Conservation (phyloP, 2,329 filamentous ascomycete species). For the Ascosphaera aggregata region DNA sequence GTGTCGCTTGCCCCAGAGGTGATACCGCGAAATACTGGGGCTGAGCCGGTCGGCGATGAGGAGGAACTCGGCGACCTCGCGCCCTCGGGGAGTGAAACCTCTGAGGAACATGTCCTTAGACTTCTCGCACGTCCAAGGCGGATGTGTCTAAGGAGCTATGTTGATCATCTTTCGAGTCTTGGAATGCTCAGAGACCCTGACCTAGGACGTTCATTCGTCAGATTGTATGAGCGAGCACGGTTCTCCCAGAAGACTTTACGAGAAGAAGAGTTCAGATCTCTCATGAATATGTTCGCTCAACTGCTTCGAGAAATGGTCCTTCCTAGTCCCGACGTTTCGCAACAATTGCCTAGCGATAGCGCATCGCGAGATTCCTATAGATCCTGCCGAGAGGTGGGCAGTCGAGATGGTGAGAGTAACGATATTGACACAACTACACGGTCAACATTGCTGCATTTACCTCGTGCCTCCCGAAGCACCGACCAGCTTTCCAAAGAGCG, state of each 20-base stretch:
- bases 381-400: conserved; percentile 9
- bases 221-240: conserved; percentile 59
- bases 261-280: conserved; percentile 44
- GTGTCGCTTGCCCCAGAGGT: conserved; percentile 53
- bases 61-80: neutral
- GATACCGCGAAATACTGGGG: neutral
- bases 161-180: conserved; percentile 25
- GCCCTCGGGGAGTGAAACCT: neutral
- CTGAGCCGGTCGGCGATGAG: neutral
- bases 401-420: conserved; percentile 10
- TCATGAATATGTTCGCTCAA: conserved; percentile 71
- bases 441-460: neutral
- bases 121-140: conserved; percentile 45
- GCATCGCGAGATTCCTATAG: conserved; percentile 10
- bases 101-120: conserved; percentile 36
- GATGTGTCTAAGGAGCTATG: conserved; percentile 29
- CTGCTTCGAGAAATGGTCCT: conserved; percentile 53
- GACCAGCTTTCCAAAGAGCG: neutral
- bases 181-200: conserved; percentile 33
- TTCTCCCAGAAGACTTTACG: conserved; percentile 51
- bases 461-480: neutral
- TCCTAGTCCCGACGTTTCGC: conserved; percentile 31
- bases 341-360: conserved; percentile 10
- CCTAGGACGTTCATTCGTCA: conserved; percentile 38
- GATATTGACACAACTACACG: conserved; percentile 6